Percentiles rank a stretch among this genome's conserved stretches.
Evolutionary conservation across 257 asterid species (phyloP).

Genomic region (Solanum phureja): DNA sequence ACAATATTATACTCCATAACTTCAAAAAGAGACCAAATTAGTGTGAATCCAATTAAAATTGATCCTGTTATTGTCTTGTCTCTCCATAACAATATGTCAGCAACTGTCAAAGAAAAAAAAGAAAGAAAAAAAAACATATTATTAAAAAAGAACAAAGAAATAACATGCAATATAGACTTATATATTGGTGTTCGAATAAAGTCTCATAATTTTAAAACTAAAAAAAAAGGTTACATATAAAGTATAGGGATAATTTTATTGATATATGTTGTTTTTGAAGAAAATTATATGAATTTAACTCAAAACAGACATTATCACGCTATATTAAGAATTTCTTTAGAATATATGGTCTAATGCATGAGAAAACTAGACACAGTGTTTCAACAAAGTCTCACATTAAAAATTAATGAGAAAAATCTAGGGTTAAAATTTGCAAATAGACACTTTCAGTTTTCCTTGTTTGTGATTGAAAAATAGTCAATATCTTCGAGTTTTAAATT

Average conservation of each 20-base stretch:
- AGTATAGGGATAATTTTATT: not conserved
- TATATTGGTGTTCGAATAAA: not conserved
- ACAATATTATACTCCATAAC: slow-evolving; percentile 42
- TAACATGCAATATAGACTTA: not conserved
- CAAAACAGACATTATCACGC: not conserved
- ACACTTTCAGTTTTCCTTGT: too few relatives aligned
- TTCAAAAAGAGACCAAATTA: slow-evolving; percentile 48
- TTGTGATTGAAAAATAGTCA: too few relatives aligned
- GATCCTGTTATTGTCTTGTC: slow-evolving; percentile 31
- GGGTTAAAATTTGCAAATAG: too few relatives aligned
- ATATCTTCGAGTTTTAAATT: not conserved
- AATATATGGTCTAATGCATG: too few relatives aligned
- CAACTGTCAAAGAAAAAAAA: slow-evolving; percentile 21
- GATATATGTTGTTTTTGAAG: not conserved
- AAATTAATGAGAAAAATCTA: too few relatives aligned
- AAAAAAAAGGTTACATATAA: not conserved
- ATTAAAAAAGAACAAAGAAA: not conserved
- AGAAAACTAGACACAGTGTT: too few relatives aligned
- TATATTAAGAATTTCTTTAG: too few relatives aligned
- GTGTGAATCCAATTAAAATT: slow-evolving; percentile 31
- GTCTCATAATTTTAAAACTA: not conserved
- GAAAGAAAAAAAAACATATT: too few relatives aligned
- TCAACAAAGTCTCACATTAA: too few relatives aligned
- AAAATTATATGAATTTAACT: not conserved
- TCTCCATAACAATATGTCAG: slow-evolving; percentile 50